A percentile compares a stretch with the other conserved stretches of the same genome.
Conservation (phyloP, 805 yeast species). For the Yamadazyma ubonensis region DNA sequence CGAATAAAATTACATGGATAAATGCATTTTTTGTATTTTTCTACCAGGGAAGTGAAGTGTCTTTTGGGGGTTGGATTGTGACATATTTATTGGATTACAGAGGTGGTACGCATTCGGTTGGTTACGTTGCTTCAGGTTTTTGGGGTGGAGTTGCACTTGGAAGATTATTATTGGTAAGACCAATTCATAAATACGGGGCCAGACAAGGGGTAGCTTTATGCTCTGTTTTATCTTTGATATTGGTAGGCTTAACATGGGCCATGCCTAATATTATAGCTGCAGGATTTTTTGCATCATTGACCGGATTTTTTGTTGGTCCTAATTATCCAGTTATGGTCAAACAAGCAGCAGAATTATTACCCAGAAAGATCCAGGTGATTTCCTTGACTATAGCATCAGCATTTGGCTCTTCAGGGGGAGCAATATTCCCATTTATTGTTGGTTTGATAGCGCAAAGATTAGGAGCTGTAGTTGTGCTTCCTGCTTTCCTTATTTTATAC, state of each 20-base stretch:
- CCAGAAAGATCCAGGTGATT: constrained; percentile 51
- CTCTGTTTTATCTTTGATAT: constrained; percentile 31
- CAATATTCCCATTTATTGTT: constrained; percentile 53
- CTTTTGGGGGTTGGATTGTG: constrained; percentile 70
- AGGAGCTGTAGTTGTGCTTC: constrained; percentile 52
- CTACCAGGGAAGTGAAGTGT: constrained; percentile 69
- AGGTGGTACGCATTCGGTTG: constrained; percentile 47
- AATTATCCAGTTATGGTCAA: constrained; percentile 55
- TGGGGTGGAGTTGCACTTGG: constrained; percentile 74
- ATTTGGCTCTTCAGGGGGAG: constrained; percentile 60
- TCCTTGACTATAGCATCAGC: constrained; percentile 53
- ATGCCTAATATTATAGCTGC: constrained; percentile 44
- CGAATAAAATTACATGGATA: constrained; percentile 42
- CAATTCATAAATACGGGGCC: constrained; percentile 41
- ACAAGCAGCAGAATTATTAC: constrained; percentile 41
- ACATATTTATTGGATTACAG: constrained; percentile 60
- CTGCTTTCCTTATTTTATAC: constrained; percentile 42
- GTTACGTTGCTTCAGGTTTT: constrained; percentile 66
- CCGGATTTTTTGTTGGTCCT: constrained; percentile 69
- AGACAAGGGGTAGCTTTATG: constrained; percentile 45
- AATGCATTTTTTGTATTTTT: constrained; percentile 55
- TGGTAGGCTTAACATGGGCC: constrained; percentile 49
- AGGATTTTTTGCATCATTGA: constrained; percentile 46
- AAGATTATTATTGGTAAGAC: constrained; percentile 49
- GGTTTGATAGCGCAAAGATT: constrained; percentile 48